Percentiles rank a stretch among this genome's conserved stretches.
Conservation (phyloP, 2,329 filamentous ascomycete genomes). For the Talaromyces sp. region DNA sequence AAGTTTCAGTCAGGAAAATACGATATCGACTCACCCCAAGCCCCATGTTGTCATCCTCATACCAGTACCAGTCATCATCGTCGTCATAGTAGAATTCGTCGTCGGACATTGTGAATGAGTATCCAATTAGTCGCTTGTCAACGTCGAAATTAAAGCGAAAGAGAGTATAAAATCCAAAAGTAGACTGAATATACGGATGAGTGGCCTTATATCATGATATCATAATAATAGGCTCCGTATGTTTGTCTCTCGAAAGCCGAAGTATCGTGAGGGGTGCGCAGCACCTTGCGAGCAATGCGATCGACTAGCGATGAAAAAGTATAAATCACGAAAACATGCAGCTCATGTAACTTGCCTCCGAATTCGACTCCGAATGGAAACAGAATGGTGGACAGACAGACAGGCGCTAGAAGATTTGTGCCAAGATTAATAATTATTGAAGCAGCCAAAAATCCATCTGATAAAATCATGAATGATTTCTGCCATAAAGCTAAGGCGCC, state of each 20-base stretch:
- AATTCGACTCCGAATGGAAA: neutral
- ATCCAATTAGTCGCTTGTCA: neutral
- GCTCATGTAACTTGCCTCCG: too few relatives aligned
- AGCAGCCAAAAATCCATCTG: neutral
- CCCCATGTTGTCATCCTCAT: constrained; percentile 33
- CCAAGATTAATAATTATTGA: neutral
- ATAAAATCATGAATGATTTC: neutral
- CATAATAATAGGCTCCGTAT: too few relatives aligned
- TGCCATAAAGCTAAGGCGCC: neutral
- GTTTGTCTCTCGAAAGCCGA: too few relatives aligned
- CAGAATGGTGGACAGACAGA: neutral
- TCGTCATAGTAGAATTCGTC: constrained; percentile 37
- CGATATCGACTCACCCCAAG: constrained; percentile 25
- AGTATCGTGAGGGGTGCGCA: neutral
- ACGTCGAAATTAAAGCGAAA: neutral
- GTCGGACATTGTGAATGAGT: constrained; percentile 29
- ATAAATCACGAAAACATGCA: neutral
- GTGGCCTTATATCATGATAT: neutral
- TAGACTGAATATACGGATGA: neutral
- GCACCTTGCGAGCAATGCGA: neutral
- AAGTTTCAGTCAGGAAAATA: neutral
- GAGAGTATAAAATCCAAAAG: neutral
- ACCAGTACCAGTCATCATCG: constrained; percentile 29
- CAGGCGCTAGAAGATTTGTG: neutral
- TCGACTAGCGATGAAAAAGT: neutral